Evolutionary conservation across 2,329 filamentous ascomycete genomes (phyloP), one percentile per base, ranked within the genome.

Genomic region (Cladosporium sp.): DNA sequence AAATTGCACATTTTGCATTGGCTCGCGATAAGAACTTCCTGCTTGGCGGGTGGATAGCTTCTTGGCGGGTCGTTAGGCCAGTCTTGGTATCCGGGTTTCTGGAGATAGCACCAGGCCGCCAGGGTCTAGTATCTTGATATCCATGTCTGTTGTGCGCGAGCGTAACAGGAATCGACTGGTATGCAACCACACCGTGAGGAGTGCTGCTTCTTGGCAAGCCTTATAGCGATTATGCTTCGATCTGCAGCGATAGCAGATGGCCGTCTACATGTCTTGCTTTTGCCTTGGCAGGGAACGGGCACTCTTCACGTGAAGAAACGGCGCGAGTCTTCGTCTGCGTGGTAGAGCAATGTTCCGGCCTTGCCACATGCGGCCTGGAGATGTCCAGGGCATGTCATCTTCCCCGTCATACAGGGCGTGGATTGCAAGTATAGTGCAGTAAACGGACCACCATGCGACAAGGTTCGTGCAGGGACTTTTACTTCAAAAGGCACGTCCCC

Each of bases 21-120:
- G 52, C 13, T 54, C 15, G 34, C 20, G 51, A 54, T 54, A 44
- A 44, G 36, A 12, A 22, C 7, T n/a, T 32, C 28, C 28, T 32
- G 9, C 28, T 32, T 32, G 28, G 28, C 28, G 12, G 2, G 12
- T 10, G 4, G 3, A 32, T 32, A 32, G 28, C 28, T 32, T 32
- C 28, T 32, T 32, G 28, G 28, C 28, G 8, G 28, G 8, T 10
- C 12, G 12, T 32, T 32, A 32, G 28, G 28, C 28, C 12, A 10
- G 28, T 10, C 28, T 32, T 32, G 28, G 28, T 32, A 32, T 22
- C 42, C 42, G n/a, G 49, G 49, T 52, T 52, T 35, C 34, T 52
- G 49, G 49, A 52, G 50, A 53, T 53, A 53, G 50, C 36, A 53
- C 15, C 7, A 25, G 36, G 50, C 50, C 50, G 50, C 24, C 24